Evolutionary conservation across 257 asterid species (phyloP), one percentile per base, ranked within the genome.

Genomic region (Lithospermum erythrorhizon): DNA sequence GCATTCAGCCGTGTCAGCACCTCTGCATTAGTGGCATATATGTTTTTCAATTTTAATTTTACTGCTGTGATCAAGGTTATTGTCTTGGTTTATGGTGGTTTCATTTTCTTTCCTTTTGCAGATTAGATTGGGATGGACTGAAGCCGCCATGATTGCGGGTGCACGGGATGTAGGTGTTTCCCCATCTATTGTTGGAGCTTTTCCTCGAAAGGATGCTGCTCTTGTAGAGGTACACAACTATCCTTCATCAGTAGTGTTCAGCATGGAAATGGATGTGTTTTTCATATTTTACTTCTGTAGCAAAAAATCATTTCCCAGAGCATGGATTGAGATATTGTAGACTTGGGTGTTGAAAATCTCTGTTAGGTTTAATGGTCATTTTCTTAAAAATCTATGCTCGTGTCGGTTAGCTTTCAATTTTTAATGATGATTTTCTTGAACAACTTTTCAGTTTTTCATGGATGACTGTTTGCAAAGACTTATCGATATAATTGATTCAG

Each of bases 401-500:
- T 24, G 27, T 29, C 2, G 16, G 6, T 57, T 32, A 30, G 21
- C 35, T 6, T 23, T 67, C 15, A 8, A 67, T 25, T 48, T 53
- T 19, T 29, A 47, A 62, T 37, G 37, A 45, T 29, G 19, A 24
- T 32, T 67, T 54, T 74, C 55, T 65, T 67, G 65, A 66, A 18
- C 23, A 8, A 6, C 55, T 62, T 53, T 75, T 65, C 85, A 91
- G 98, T 88, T 71, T 78, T 91, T 88, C 84, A 91, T 91, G 96
- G 98, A 91, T 62, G 93, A 88, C 63, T 91, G 95, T 76, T 83
- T 91, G 79, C 90, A 86, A 78, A 86, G 77, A 71, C 86, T 91
- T 29, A 77, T 79, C 23, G 84, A 91, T 71, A 64, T 79, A 27
- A 73, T 84, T 73, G 96, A 91, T 67, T 75, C 79, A 5, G 72